phyloP scores from a whole-genome alignment of 2,329 filamentous ascomycete species.

The Catunica adiposa region DNA sequence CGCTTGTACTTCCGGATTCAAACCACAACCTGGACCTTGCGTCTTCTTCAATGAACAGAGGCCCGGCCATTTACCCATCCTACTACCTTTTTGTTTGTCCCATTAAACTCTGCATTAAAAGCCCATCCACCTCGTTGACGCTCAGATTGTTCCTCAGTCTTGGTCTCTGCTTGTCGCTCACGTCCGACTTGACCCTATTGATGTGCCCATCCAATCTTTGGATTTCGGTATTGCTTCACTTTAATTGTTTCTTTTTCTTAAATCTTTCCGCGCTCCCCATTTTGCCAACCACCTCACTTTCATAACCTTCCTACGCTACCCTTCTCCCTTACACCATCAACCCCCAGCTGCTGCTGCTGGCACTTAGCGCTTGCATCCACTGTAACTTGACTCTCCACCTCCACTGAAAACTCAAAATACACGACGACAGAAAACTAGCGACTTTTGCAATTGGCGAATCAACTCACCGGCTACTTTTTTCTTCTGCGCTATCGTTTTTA shows the following conservation, averaged over 20 bases:
- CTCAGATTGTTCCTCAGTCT: no score
- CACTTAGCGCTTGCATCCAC: constrained; percentile 5
- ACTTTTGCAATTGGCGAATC: background rate
- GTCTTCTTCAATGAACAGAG: background rate
- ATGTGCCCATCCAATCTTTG: background rate
- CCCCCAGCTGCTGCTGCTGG: constrained; percentile 3
- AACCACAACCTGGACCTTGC: no score
- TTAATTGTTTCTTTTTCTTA: constrained; percentile 4
- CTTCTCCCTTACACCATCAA: background rate
- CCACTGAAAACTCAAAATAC: background rate
- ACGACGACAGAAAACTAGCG: background rate
- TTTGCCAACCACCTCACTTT: constrained; percentile 1
- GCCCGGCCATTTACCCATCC: no score
- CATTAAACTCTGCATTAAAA: no score
- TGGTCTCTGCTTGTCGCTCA: no score
- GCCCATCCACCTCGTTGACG: background rate
- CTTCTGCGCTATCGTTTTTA: background rate
- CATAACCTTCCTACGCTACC: background rate
- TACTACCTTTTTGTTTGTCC: constrained; percentile 1
- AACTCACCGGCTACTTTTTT: no score
- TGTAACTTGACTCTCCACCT: background rate
- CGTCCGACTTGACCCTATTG: no score
- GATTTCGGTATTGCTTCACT: background rate
- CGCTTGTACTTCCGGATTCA: no score
- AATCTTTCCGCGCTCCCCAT: constrained; percentile 1